A percentile compares a stretch with the other conserved stretches of the same genome.
Conservation (phyloP, 2,329 filamentous ascomycete species). For the Ophiognomonia clavigignenti-juglandacearum region DNA sequence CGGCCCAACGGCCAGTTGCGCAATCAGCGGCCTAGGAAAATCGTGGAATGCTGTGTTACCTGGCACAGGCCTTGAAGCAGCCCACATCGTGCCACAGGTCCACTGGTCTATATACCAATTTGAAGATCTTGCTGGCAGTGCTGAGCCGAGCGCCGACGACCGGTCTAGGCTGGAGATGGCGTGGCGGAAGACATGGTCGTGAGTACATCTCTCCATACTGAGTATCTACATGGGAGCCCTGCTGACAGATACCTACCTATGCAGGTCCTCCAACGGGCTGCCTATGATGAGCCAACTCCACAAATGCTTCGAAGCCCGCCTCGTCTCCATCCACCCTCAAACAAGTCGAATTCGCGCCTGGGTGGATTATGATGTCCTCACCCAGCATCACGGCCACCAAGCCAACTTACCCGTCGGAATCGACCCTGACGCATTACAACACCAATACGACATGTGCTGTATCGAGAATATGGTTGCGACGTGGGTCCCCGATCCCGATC, state of each 20-base stretch:
- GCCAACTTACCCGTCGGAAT: conserved; percentile 11
- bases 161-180: not conserved
- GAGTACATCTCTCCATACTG: not conserved
- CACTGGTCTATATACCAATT: not conserved
- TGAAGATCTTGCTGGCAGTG: not conserved
- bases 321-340: conserved; percentile 22
- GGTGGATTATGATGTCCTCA: conserved; percentile 16
- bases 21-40: not conserved
- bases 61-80: not conserved
- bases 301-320: conserved; percentile 18
- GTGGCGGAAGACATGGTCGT: not conserved
- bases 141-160: not conserved
- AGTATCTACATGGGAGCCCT: no score
- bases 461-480: conserved; percentile 19
- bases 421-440: conserved; percentile 13
- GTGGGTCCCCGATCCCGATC: not conserved
- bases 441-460: conserved; percentile 21
- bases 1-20: not conserved
- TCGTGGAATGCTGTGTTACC: not conserved
- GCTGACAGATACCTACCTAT: not conserved
- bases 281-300: conserved; percentile 18
- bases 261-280: conserved; percentile 14
- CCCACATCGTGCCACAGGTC: not conserved
- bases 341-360: conserved; percentile 19
- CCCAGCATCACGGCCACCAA: conserved; percentile 10